Evolutionary conservation across 2,329 filamentous ascomycete genomes (phyloP).

Genomic region (Zymoseptoria tritici): DNA sequence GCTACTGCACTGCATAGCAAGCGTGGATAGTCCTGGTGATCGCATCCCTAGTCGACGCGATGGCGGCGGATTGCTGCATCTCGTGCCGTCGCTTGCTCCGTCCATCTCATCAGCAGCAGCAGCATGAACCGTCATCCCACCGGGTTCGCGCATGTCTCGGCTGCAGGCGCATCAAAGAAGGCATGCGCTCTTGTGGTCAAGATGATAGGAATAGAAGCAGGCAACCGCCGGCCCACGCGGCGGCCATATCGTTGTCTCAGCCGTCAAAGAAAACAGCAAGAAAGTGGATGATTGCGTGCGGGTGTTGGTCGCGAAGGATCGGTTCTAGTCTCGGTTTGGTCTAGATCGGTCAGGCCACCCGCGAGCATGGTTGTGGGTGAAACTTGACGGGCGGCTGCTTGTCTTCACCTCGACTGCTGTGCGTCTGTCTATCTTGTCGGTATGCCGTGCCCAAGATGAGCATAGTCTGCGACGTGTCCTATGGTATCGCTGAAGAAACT

Average conservation of each 20-base stretch:
- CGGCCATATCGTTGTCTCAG: not conserved
- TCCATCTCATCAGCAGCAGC: not conserved
- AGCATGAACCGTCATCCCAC: not conserved
- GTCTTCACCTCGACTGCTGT: not conserved
- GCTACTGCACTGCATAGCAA: not conserved
- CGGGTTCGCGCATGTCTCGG: not conserved
- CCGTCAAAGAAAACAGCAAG: not conserved
- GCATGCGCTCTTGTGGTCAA: not conserved
- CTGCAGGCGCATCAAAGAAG: not conserved
- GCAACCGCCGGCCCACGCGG: not conserved
- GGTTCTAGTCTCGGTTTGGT: not conserved
- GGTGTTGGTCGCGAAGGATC: not conserved
- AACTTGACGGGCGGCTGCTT: not conserved
- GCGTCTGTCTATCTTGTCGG: not conserved
- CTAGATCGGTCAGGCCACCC: not conserved
- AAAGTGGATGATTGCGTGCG: not conserved
- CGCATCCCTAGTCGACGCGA: not conserved
- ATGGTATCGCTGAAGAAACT: not conserved
- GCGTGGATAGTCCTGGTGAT: not conserved
- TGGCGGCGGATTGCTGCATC: not conserved
- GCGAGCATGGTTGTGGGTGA: not conserved
- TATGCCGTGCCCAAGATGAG: not conserved
- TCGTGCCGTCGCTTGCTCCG: not conserved
- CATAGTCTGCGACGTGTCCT: not conserved
- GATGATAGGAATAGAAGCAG: not conserved